phyloP scores from a whole-genome alignment of 192 early-diverging fungal species.

The Chytriomyces sp. region DNA sequence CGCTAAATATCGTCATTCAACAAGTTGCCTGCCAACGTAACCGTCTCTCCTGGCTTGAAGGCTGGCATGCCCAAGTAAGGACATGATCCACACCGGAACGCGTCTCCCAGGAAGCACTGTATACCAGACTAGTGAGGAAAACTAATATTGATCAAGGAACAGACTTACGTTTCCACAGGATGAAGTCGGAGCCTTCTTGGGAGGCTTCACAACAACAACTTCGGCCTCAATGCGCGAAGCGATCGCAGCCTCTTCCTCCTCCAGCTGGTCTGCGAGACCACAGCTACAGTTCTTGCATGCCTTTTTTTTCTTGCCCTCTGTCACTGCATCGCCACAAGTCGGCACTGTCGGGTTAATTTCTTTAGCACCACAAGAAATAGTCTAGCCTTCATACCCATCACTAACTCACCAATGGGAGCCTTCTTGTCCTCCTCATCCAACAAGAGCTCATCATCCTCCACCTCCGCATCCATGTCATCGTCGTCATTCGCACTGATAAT shows the following conservation, averaged over 20 bases:
- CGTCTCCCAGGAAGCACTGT: slow-evolving; percentile 91
- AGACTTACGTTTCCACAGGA: slow-evolving; percentile 64
- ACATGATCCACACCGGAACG: slow-evolving; percentile 94
- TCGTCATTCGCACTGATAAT: slow-evolving; percentile 74
- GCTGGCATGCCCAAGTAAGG: slow-evolving; percentile 97
- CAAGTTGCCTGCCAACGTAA: slow-evolving; percentile 79
- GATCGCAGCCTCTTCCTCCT: slow-evolving; percentile 54
- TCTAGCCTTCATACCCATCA: neutral
- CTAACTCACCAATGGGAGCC: slow-evolving; percentile 53
- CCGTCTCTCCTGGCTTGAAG: slow-evolving; percentile 93
- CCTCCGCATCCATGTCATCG: slow-evolving; percentile 70
- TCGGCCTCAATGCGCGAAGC: slow-evolving; percentile 38
- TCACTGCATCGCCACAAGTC: slow-evolving; percentile 43
- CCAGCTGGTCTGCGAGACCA: slow-evolving; percentile 77
- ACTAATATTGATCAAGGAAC: neutral
- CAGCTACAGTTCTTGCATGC: slow-evolving; percentile 99
- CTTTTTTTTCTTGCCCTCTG: slow-evolving; percentile 75
- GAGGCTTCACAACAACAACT: slow-evolving; percentile 28
- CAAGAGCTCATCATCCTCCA: slow-evolving; percentile 81
- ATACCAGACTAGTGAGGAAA: slow-evolving; percentile 19
- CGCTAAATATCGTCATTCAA: slow-evolving; percentile 65
- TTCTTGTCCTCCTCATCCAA: slow-evolving; percentile 49
- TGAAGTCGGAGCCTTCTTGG: slow-evolving; percentile 48
- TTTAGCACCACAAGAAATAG: neutral
- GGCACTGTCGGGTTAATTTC: neutral